Evolutionary conservation across 2,329 filamentous ascomycete genomes (phyloP).

Genomic region (Fusarium praegraminearum): DNA sequence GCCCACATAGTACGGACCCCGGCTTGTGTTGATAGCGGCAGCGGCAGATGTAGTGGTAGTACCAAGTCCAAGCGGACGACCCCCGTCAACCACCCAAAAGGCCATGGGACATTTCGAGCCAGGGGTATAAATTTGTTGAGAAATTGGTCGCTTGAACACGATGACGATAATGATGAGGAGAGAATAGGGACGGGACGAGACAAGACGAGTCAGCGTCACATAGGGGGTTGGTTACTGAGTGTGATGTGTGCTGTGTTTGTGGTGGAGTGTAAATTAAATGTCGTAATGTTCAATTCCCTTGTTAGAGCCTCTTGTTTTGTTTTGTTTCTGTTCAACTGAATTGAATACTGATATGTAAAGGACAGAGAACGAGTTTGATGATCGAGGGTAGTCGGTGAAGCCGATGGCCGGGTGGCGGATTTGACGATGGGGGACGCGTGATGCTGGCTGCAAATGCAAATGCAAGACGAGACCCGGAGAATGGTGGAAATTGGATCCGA

Average conservation of each 20-base stretch:
- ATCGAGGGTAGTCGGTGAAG: constrained; percentile 36
- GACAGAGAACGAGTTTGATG: constrained; percentile 13
- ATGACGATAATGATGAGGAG: constrained; percentile 13
- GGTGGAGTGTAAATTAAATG: background rate
- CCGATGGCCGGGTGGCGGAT: constrained; percentile 37
- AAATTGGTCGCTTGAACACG: constrained; percentile 12
- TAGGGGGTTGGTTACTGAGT: constrained; percentile 9
- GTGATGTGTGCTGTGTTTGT: background rate
- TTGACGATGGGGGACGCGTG: constrained; percentile 34
- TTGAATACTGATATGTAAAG: constrained; percentile 11
- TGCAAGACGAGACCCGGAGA: constrained; percentile 17
- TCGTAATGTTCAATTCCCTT: background rate
- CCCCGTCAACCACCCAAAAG: constrained; percentile 56
- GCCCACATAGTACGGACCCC: constrained; percentile 49
- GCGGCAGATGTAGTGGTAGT: constrained; percentile 28
- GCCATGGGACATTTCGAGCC: constrained; percentile 54
- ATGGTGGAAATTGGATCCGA: constrained; percentile 22
- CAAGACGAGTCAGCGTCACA: constrained; percentile 24
- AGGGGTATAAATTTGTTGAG: constrained; percentile 26
- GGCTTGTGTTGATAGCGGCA: constrained; percentile 34
- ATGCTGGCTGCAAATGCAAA: constrained; percentile 19
- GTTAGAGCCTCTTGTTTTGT: background rate
- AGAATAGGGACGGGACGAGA: constrained; percentile 13
- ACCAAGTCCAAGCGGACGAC: constrained; percentile 48
- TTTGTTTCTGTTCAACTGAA: background rate